Percentiles rank a stretch among this genome's conserved stretches.
Evolutionary conservation across 257 asterid species (phyloP).

Genomic region (Solanum chiquidenum): DNA sequence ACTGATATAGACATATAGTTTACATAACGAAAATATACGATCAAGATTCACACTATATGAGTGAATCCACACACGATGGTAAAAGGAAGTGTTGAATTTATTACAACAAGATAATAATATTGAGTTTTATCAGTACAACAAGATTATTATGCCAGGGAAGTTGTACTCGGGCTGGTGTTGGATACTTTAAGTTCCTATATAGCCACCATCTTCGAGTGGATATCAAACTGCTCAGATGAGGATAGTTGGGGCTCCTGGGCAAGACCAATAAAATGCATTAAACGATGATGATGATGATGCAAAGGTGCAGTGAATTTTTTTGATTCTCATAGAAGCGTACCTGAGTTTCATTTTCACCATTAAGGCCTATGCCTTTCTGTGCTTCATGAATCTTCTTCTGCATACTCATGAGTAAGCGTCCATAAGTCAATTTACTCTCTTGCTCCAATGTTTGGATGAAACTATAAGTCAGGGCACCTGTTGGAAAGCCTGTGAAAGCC

Average conservation of each 20-base stretch:
- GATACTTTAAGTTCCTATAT: conserved; percentile 16
- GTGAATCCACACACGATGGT: background rate
- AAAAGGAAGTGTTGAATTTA: background rate
- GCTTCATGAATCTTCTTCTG: conserved; percentile 31
- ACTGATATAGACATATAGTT: background rate
- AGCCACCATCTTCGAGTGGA: conserved; percentile 39
- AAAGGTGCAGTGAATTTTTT: background rate
- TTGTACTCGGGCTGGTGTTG: conserved; percentile 2
- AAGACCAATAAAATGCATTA: conserved; percentile 8
- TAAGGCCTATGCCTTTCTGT: conserved; percentile 24
- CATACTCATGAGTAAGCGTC: conserved; percentile 36
- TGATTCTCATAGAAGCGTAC: background rate
- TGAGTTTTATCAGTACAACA: background rate
- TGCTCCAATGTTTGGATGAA: conserved; percentile 44
- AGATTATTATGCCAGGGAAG: background rate
- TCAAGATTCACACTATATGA: background rate
- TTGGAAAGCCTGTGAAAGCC: conserved; percentile 57
- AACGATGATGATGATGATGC: background rate
- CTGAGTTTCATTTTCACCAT: conserved; percentile 12
- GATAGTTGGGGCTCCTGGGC: conserved; percentile 71
- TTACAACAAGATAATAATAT: background rate
- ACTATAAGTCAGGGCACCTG: conserved; percentile 68
- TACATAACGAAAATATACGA: background rate
- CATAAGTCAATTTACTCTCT: conserved; percentile 49
- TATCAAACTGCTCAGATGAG: conserved; percentile 47